Percentiles rank a stretch among this genome's conserved stretches.
Evolutionary conservation across 1,284 basidiomycete species (phyloP).

Genomic region (Leccinum pallidistipes): DNA sequence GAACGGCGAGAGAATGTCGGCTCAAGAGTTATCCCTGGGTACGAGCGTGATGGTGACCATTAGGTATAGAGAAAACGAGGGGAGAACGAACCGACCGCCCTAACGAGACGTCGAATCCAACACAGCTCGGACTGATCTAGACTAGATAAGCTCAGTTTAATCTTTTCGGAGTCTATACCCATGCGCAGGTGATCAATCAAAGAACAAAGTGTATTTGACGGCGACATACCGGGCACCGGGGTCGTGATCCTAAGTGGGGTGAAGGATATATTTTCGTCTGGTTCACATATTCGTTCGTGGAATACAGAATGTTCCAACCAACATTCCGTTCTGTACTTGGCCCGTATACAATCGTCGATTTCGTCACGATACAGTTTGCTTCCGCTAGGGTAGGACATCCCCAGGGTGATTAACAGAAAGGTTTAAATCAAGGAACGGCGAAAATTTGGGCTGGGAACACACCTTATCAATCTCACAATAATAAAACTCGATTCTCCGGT

Average conservation of each 20-base stretch:
- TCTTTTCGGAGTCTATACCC: constrained; percentile 46
- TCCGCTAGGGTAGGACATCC: constrained; percentile 44
- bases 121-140: constrained; percentile 63
- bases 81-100: constrained; percentile 54
- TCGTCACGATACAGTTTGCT: constrained; percentile 60
- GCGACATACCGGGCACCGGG: constrained; percentile 51
- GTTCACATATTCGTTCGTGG: constrained; percentile 58
- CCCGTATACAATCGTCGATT: constrained; percentile 41
- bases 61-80: neutral
- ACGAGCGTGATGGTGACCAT: constrained; percentile 1
- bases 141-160: constrained; percentile 66
- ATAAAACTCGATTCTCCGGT: constrained; percentile 58
- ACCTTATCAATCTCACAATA: constrained; percentile 73
- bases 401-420: neutral
- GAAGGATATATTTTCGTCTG: constrained; percentile 63
- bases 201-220: neutral
- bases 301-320: constrained; percentile 79
- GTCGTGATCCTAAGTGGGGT: constrained; percentile 52
- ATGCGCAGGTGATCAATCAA: constrained; percentile 4
- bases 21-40: constrained; percentile 54
- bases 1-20: constrained; percentile 59
- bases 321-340: constrained; percentile 75
- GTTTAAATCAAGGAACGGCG: neutral
- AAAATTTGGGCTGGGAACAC: constrained; percentile 5
- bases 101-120: constrained; percentile 60